Conservation (phyloP, 148 eudicot species). For the Suaeda aralocaspica region DNA sequence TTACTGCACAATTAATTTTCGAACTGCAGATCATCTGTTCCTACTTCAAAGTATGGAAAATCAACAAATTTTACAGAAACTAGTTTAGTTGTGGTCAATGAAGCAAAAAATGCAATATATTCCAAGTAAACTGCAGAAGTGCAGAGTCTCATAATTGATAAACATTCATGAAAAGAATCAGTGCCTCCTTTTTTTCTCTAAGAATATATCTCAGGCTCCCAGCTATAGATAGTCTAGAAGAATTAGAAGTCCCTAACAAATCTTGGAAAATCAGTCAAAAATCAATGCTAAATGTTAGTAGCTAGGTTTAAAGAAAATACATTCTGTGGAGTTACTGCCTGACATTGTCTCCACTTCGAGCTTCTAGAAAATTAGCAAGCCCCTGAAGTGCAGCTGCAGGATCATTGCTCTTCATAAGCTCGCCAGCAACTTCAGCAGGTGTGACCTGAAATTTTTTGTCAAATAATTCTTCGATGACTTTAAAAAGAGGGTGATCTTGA, state of each 20-base stretch:
- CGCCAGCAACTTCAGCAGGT: slow-evolving; percentile 40
- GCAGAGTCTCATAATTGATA: not conserved
- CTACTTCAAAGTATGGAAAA: not conserved
- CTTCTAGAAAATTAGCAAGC: slow-evolving; percentile 8
- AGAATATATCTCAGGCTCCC: too few relatives aligned
- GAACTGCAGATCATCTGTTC: not conserved
- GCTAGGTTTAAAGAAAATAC: not conserved
- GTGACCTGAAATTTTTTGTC: slow-evolving; percentile 23
- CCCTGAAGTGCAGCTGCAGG: slow-evolving; percentile 21
- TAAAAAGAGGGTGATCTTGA: slow-evolving; percentile 31
- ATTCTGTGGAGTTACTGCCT: not conserved
- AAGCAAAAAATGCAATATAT: not conserved
- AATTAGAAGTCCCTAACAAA: too few relatives aligned
- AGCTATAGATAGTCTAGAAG: too few relatives aligned
- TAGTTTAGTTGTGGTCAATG: not conserved
- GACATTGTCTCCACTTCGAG: not conserved
- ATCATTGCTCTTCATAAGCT: slow-evolving; percentile 37
- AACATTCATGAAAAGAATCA: not conserved
- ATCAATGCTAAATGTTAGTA: not conserved
- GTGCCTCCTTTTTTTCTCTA: not conserved
- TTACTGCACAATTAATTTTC: not conserved
- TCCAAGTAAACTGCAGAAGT: not conserved
- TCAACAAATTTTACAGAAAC: not conserved
- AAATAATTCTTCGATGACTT: slow-evolving; percentile 24
- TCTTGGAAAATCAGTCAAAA: too few relatives aligned